These are phyloP conservation scores for Canna indica DNA, from an alignment of 176 grass and related monocot genomes.

Conservation along the genomic window DNA sequence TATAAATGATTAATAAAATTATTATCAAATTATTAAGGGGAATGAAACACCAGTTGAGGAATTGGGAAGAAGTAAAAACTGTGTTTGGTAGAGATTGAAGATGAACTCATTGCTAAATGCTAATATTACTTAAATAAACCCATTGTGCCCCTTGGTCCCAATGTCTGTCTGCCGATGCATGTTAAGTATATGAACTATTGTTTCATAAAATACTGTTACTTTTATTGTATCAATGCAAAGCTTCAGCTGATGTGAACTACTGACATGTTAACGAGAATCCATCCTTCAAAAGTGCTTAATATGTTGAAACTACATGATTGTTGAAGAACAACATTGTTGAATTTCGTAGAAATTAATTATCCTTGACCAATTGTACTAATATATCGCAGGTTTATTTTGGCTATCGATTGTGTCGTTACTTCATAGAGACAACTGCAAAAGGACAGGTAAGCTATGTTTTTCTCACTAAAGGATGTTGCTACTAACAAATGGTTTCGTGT, in stretches of 20 bases:
- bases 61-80: too few relatives aligned
- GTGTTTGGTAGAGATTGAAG: too few relatives aligned
- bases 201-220: too few relatives aligned
- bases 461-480: background rate
- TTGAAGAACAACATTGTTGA: background rate
- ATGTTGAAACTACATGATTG: background rate
- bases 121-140: too few relatives aligned
- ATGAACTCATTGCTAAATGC: too few relatives aligned
- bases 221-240: too few relatives aligned
- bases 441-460: constrained; percentile 6
- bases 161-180: too few relatives aligned
- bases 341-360: background rate
- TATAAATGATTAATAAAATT: too few relatives aligned
- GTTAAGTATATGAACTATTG: too few relatives aligned
- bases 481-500: background rate
- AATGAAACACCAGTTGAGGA: too few relatives aligned
- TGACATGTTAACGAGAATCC: background rate
- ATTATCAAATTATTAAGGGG: too few relatives aligned
- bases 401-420: background rate
- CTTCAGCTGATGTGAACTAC: background rate
- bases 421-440: background rate
- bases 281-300: background rate
- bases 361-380: background rate
- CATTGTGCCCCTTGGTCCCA: too few relatives aligned
- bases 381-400: background rate